Evolutionary conservation across 2,329 filamentous ascomycete species (phyloP).

Genomic region (Ilyonectria destructans): DNA sequence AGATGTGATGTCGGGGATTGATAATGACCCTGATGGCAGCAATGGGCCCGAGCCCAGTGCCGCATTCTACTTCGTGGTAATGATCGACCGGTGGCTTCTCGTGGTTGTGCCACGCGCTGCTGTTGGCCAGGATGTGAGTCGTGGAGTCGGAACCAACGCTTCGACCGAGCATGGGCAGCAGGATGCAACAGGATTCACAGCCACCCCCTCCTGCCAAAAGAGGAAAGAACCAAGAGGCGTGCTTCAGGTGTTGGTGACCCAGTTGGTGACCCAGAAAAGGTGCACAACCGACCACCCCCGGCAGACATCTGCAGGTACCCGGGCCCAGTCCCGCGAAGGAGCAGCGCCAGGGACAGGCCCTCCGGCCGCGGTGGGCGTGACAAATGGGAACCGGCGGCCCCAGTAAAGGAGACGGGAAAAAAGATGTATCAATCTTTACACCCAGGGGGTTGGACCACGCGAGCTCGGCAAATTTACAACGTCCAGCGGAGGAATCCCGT

Average conservation of each 20-base stretch:
- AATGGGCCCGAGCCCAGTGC: neutral
- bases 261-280: neutral
- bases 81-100: neutral
- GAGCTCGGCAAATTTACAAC: constrained; percentile 3
- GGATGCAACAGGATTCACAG: constrained; percentile 10
- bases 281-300: constrained; percentile 1
- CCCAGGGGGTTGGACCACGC: constrained; percentile 5
- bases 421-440: neutral
- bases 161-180: neutral
- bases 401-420: neutral
- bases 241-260: constrained; percentile 13
- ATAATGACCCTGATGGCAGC: neutral
- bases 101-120: neutral
- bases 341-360: neutral
- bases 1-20: neutral
- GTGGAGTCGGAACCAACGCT: neutral
- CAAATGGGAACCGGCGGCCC: constrained; percentile 5
- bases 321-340: neutral
- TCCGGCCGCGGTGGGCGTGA: neutral
- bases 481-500: neutral
- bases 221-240: constrained; percentile 5
- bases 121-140: neutral
- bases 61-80: neutral
- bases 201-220: constrained; percentile 13
- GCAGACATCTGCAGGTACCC: constrained; percentile 16